Percentiles rank a stretch among this genome's conserved stretches.
Conservation (phyloP, 169 alveolate species). For the Eimeria falciformis region DNA sequence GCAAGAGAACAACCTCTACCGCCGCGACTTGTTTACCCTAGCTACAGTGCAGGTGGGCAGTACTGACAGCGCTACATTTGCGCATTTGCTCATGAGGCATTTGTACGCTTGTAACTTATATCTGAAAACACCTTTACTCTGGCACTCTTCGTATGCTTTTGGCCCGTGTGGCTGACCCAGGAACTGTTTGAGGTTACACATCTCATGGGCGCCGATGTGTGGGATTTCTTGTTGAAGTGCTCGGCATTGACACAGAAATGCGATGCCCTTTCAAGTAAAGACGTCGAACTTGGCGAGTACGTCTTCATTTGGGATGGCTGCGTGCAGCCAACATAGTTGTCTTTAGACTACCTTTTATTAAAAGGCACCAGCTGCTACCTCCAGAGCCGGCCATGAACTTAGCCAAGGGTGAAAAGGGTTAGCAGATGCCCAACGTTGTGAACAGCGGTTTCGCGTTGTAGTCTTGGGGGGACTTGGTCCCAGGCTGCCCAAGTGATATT, state of each 20-base stretch:
- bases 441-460: no score
- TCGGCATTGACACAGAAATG: slow-evolving; percentile 79
- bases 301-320: not conserved
- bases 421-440: no score
- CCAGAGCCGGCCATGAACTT: no score
- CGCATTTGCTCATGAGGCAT: not conserved
- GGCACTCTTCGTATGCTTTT: not conserved
- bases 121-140: not conserved
- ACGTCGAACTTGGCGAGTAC: slow-evolving; percentile 58
- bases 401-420: no score
- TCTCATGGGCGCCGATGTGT: slow-evolving; percentile 80
- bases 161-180: not conserved
- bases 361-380: no score
- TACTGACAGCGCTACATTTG: not conserved
- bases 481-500: not conserved
- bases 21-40: slow-evolving; percentile 76
- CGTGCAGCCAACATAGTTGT: not conserved
- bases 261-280: slow-evolving; percentile 76
- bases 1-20: slow-evolving; percentile 68
- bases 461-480: no score
- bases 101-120: not conserved
- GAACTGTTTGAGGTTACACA: slow-evolving; percentile 77
- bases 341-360: not conserved
- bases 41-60: slow-evolving; percentile 79
- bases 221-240: slow-evolving; percentile 80